Conservation (phyloP, 352 stramenopile species). For the Globisporangium splendens region DNA sequence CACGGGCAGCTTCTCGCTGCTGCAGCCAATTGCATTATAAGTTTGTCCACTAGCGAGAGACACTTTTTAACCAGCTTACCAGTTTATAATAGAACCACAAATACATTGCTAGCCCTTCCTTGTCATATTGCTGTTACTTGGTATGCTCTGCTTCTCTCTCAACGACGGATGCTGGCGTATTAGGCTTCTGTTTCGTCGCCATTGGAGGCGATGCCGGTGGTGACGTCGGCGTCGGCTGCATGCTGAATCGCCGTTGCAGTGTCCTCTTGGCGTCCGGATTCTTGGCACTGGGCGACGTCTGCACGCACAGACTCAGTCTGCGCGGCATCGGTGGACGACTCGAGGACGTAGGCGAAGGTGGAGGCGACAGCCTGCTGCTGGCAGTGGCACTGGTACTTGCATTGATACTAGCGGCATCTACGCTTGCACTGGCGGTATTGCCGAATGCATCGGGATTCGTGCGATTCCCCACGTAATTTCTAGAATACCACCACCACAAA, state of each 20-base stretch:
- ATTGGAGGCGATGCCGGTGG: slow-evolving; percentile 8
- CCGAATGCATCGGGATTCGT: neutral
- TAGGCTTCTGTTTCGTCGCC: neutral
- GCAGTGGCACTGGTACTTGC: neutral
- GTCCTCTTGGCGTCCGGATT: slow-evolving; percentile 16
- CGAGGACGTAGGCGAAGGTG: slow-evolving; percentile 14
- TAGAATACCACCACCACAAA: too few relatives aligned
- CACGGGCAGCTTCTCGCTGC: slow-evolving; percentile 95
- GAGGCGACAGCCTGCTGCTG: neutral
- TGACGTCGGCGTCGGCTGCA: slow-evolving; percentile 15
- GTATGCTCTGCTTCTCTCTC: too few relatives aligned
- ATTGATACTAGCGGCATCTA: neutral
- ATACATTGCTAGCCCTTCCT: too few relatives aligned
- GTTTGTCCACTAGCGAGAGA: neutral
- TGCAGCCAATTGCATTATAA: slow-evolving; percentile 85
- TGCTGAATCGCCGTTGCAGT: slow-evolving; percentile 42
- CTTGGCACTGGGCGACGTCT: slow-evolving; percentile 19
- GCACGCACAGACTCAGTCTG: slow-evolving; percentile 41
- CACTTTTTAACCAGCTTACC: neutral
- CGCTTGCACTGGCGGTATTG: neutral
- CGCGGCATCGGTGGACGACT: slow-evolving; percentile 18
- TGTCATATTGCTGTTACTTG: neutral
- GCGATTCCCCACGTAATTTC: slow-evolving; percentile 62
- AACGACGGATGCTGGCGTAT: too few relatives aligned
- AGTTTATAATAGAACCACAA: neutral